Conservation (phyloP, 805 yeast genomes). For the Saccharomyces mikatae region DNA sequence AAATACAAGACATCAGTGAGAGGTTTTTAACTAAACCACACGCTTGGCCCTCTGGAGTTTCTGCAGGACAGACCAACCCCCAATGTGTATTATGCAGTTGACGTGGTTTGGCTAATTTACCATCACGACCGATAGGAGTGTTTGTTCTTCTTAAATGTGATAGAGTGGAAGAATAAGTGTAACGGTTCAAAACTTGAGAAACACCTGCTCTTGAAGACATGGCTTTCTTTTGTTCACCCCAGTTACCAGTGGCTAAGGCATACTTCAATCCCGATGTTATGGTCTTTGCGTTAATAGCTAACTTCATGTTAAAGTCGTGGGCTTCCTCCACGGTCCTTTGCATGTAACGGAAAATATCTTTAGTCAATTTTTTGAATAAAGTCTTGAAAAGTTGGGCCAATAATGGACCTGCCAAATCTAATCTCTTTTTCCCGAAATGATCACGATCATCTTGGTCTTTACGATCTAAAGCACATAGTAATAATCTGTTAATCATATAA, state of each 20-base stretch:
- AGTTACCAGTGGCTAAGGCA: conserved; percentile 97
- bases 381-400: conserved; percentile 92
- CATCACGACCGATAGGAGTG: conserved; percentile 98
- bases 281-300: conserved; percentile 95
- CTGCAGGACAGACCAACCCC: conserved; percentile 99
- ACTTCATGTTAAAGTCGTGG: conserved; percentile 89
- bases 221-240: conserved; percentile 99
- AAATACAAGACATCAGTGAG: conserved; percentile 93
- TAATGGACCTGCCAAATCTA: conserved; percentile 97
- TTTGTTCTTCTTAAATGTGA: conserved; percentile 98
- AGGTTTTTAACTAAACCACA: conserved; percentile 97
- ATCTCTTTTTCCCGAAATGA: conserved; percentile 96
- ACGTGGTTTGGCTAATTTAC: conserved; percentile 97
- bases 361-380: conserved; percentile 87
- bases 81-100: conserved; percentile 98
- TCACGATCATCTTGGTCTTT: conserved; percentile 98
- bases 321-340: conserved; percentile 98
- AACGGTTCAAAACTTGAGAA: conserved; percentile 94
- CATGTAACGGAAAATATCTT: conserved; percentile 95
- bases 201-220: conserved; percentile 99
- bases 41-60: conserved; percentile 99
- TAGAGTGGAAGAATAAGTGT: conserved; percentile 95
- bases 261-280: conserved; percentile 95
- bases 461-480: conserved; percentile 92
- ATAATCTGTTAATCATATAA: conserved; percentile 91